These are phyloP conservation scores for Grosmannia clavigera DNA, from an alignment of 2,329 filamentous ascomycete genomes.

Conservation along the genomic window DNA sequence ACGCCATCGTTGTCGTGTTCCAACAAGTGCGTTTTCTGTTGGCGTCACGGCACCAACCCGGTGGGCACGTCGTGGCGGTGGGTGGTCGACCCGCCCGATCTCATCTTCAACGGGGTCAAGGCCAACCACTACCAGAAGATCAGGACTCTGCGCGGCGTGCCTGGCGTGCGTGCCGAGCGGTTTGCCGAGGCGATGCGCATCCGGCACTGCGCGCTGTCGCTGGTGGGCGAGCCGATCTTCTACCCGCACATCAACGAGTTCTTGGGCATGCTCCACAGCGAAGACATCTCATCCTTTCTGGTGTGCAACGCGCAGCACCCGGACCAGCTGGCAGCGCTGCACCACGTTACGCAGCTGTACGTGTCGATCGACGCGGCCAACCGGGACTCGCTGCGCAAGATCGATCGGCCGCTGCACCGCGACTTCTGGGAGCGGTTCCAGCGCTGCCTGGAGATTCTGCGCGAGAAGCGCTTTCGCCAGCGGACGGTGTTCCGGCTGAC, in stretches of 20 bases:
- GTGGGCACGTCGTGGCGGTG: conserved; percentile 96
- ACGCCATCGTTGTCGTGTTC: conserved; percentile 91
- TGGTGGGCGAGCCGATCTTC: conserved; percentile 97
- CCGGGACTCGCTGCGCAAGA: conserved; percentile 71
- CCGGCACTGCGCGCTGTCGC: conserved; percentile 77
- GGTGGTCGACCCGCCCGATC: conserved; percentile 80
- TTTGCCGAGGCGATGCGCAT: conserved; percentile 91
- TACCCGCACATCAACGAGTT: conserved; percentile 97
- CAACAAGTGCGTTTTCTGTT: conserved; percentile 98
- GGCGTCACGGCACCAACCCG: conserved; percentile 94
- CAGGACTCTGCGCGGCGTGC: conserved; percentile 89
- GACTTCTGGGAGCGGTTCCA: conserved; percentile 98
- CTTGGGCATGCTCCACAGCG: conserved; percentile 65
- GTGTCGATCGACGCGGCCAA: conserved; percentile 94
- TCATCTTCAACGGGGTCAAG: conserved; percentile 85
- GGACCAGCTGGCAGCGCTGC: conserved; percentile 69
- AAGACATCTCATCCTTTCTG: conserved; percentile 85
- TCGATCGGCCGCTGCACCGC: conserved; percentile 83
- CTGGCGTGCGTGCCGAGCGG: conserved; percentile 80
- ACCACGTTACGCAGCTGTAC: conserved; percentile 88
- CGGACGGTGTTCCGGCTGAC: conserved; percentile 91
- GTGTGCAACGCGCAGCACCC: conserved; percentile 97
- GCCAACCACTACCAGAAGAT: conserved; percentile 93
- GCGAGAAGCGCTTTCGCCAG: conserved; percentile 70
- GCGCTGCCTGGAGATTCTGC: conserved; percentile 77